phyloP scores from a whole-genome alignment of 192 early-diverging fungal genomes.

The Piromyces sp. region DNA sequence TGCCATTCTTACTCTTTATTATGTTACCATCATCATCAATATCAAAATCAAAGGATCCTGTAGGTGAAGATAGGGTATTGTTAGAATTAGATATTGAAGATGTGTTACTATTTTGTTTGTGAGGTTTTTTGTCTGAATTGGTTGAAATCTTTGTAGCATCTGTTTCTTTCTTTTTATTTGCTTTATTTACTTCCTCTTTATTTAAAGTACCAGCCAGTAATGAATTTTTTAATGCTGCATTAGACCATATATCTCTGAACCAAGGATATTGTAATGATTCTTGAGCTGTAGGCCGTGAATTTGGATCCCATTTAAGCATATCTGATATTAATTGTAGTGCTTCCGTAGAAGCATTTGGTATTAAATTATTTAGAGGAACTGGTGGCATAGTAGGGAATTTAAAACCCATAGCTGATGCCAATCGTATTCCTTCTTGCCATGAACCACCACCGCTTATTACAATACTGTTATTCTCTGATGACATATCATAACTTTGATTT shows the following conservation, averaged over 20 bases:
- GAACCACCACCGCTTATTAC: slow-evolving; percentile 16
- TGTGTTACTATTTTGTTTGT: neutral
- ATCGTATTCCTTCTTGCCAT: slow-evolving; percentile 27
- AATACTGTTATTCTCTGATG: slow-evolving; percentile 17
- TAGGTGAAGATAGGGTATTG: neutral
- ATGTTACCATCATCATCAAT: neutral
- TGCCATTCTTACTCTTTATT: neutral
- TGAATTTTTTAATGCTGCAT: neutral
- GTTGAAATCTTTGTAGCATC: neutral
- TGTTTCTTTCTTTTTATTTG: neutral
- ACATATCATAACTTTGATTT: slow-evolving; percentile 3
- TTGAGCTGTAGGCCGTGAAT: slow-evolving; percentile 46
- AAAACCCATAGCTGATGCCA: slow-evolving; percentile 29
- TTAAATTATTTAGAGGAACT: slow-evolving; percentile 3
- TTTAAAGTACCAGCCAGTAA: neutral
- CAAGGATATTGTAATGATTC: slow-evolving; percentile 50
- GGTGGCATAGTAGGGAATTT: slow-evolving; percentile 21
- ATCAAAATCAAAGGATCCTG: neutral
- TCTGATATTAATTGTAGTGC: slow-evolving; percentile 38
- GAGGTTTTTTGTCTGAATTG: neutral
- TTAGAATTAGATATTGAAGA: neutral
- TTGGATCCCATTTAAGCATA: slow-evolving; percentile 64
- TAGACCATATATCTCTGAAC: slow-evolving; percentile 16
- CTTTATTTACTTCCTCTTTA: neutral
- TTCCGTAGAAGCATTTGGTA: neutral